Base-by-base conservation (phyloP, 2,329 filamentous ascomycete species). In the Talaromyces sp. region DNA sequence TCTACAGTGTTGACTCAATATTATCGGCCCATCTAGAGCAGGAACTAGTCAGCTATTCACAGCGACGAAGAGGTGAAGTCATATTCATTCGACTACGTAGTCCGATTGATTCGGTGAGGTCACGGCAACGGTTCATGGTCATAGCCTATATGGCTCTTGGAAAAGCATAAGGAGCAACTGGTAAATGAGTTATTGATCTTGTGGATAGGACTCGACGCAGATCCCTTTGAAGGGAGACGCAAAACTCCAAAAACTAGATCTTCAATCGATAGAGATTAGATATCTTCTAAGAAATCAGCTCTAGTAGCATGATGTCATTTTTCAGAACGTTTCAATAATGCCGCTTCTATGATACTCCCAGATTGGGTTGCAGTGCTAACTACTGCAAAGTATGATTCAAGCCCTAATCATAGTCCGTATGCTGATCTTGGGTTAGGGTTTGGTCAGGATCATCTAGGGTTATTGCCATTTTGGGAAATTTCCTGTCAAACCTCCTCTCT, bases 21-120 rank as follows among this genome's bases (percentile, higher is more conserved):
- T 50, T 54, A 54, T 55, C 43, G 41, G 51, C 51, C 41, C 35
- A 35, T 35, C 51, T 37, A 58, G 51, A 54, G 17, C 19, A 21
- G 9, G 17, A 5, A 19, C 22, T 50, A 36, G 35, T 46, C 31
- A 9, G 8, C 9, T 40, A 19, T 33, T 19, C 40, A 28, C 17
- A 22, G 15, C 25, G 10, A 31, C n/a, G 28, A 35, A 33, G 8
- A n/a, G 17, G 33, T 48, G 28, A 48, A 48, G 45, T 48, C 45
- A 48, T 48, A 33, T 21, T 33, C 25, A 10, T 9, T 10, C 6
- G 15, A 10, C 21, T 25, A 43, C 10, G 13, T 15, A 15, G 10
- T 33, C 17, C 21, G 9, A 33, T 48, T 33, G 25, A 2, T 11
- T 33, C 1, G 45, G 25, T 31, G 25, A 33, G 22, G 25, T 33